Evolutionary conservation across 1,284 basidiomycete genomes (phyloP), one percentile per base, ranked within the genome.

Genomic region (Ceratobasidium sp.): DNA sequence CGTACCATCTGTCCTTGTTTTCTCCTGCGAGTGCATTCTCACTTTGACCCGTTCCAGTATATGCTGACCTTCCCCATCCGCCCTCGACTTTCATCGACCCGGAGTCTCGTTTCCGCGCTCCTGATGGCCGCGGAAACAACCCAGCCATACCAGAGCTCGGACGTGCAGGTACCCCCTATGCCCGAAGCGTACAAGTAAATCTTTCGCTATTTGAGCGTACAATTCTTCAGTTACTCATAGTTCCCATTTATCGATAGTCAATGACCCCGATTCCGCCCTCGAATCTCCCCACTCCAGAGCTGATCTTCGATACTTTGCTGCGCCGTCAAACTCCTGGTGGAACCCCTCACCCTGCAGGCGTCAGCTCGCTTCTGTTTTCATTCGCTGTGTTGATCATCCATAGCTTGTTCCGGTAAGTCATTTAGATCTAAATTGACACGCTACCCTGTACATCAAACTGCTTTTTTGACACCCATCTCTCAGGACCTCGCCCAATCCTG

Each of bases 341-440:
- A 38, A 72, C 13, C 32, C 38, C 58, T 7, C 26, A 72, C 57
- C 49, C 69, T 64, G 80, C 80, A 18, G 82, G 83, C 1, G 85
- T 92, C 64, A 90, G 87, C 11, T 85, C 85, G 59, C 81, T 92
- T 32, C 91, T 92, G 80, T 94, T 94, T 77, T 88, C 90, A 0
- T 92, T 92, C 76, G 93, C 93, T 8, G 86, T 92, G 76, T 81
- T 93, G 71, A 84, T 94, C 75, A 93, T 91, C 76, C 92, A 94
- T 79, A 85, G 82, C 74, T 84, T 91, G 75, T 41, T 64, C 71
- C 57, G 26, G 58, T 75, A 35, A 46, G 59, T 73, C 21, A 26
- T 49, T 50, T 50, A 28, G 14, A 38, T 46, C 54, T 1, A 2
- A 49, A 1, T 21, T 62, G n/a, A n/a, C n/a, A n/a, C n/a, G 57